Evolutionary conservation across 2,329 filamentous ascomycete genomes (phyloP).

Genomic region (Pseudocercospora ulei): DNA sequence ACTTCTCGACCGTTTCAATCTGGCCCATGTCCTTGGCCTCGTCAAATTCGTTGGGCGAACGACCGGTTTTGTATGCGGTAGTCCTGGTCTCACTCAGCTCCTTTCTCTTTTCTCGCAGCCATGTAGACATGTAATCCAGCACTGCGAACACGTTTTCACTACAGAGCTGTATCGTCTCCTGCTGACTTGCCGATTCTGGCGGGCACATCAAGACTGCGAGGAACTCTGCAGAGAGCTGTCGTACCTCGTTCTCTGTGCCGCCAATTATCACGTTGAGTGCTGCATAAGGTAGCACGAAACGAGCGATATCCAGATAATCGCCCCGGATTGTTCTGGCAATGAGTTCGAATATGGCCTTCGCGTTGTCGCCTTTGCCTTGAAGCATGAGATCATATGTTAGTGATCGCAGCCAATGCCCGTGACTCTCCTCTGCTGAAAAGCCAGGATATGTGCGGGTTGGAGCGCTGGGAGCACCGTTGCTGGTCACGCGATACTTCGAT

Average conservation of each 20-base stretch:
- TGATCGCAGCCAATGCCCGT: constrained; percentile 69
- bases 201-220: constrained; percentile 60
- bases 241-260: constrained; percentile 54
- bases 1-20: constrained; percentile 58
- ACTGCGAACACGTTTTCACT: constrained; percentile 89
- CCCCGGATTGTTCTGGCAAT: constrained; percentile 72
- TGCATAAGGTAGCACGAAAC: constrained; percentile 80
- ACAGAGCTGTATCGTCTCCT: constrained; percentile 70
- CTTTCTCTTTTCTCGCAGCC: constrained; percentile 70
- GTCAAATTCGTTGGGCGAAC: constrained; percentile 42
- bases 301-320: constrained; percentile 75
- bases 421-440: constrained; percentile 57
- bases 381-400: constrained; percentile 75
- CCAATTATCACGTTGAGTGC: constrained; percentile 74
- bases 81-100: constrained; percentile 35
- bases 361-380: constrained; percentile 63
- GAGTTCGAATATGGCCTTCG: constrained; percentile 68
- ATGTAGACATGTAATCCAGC: constrained; percentile 82
- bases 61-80: constrained; percentile 40
- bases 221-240: constrained; percentile 62
- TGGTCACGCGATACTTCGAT: constrained; percentile 67
- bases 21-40: constrained; percentile 46
- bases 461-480: constrained; percentile 26
- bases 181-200: constrained; percentile 47
- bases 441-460: constrained; percentile 56